Evolutionary conservation across 2,329 filamentous ascomycete species (phyloP).

Genomic region (Ophiostoma australiae): DNA sequence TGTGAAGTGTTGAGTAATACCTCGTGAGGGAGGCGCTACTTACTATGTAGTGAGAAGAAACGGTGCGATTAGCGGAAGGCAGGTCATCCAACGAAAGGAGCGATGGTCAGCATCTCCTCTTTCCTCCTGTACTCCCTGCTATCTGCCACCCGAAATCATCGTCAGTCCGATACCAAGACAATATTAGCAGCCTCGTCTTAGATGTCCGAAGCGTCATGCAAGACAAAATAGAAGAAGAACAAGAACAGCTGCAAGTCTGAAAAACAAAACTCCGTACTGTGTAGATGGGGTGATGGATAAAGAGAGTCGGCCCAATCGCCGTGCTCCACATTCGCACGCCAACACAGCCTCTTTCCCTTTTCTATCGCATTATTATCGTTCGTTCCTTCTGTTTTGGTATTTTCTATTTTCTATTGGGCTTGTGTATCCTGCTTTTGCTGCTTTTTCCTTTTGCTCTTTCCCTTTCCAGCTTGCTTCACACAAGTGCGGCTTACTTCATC

Average conservation of each 20-base stretch:
- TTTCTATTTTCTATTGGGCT: not conserved
- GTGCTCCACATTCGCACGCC: not conserved
- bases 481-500: not conserved
- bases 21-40: not conserved
- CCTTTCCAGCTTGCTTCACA: not conserved
- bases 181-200: not conserved
- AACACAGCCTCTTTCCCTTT: slow-evolving; percentile 13
- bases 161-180: not conserved
- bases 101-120: not conserved
- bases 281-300: not conserved
- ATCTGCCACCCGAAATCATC: not conserved
- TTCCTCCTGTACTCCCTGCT: not conserved
- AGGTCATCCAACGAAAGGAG: not conserved
- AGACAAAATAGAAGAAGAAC: not conserved
- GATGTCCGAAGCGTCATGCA: slow-evolving; percentile 2
- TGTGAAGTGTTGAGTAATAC: not conserved
- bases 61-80: not conserved
- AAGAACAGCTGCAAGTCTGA: not conserved
- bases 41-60: not conserved
- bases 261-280: not conserved
- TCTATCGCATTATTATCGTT: not conserved
- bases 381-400: not conserved
- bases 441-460: not conserved
- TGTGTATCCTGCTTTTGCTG: not conserved
- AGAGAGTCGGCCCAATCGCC: not conserved